A percentile compares a stretch with the other conserved stretches of the same genome.
Conservation (phyloP, 2,329 filamentous ascomycete genomes). For the Xylariaceae sp. region DNA sequence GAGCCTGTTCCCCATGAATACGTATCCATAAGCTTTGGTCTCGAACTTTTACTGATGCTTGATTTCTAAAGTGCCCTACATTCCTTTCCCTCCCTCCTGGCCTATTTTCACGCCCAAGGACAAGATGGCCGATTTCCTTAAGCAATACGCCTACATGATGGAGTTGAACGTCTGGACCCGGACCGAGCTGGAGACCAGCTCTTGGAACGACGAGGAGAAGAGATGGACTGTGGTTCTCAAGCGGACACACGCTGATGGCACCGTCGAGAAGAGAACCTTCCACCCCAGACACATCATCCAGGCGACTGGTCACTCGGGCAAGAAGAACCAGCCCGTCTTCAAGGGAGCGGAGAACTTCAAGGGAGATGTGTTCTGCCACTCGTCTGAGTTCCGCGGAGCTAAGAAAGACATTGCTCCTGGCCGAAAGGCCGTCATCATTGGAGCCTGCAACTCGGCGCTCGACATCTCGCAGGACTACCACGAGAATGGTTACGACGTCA, state of each 20-base stretch:
- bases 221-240: constrained; percentile 47
- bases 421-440: constrained; percentile 51
- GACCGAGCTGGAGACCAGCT: constrained; percentile 41
- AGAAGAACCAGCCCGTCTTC: constrained; percentile 56
- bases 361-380: constrained; percentile 50
- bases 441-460: constrained; percentile 54
- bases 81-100: constrained; percentile 57
- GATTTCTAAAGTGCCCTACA: constrained; percentile 45
- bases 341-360: constrained; percentile 49
- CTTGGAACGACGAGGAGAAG: constrained; percentile 44
- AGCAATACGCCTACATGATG: constrained; percentile 54
- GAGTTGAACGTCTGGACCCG: constrained; percentile 61
- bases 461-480: constrained; percentile 56
- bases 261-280: constrained; percentile 47
- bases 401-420: constrained; percentile 32
- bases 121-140: constrained; percentile 60
- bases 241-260: constrained; percentile 25
- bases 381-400: constrained; percentile 47
- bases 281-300: constrained; percentile 60
- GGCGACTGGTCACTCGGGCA: constrained; percentile 63
- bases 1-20: background rate
- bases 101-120: constrained; percentile 64
- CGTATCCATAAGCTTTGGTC: too few species aligned
- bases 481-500: constrained; percentile 54
- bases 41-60: background rate